phyloP scores from a whole-genome alignment of 2,329 filamentous ascomycete species.

The Talaromyces sp. region DNA sequence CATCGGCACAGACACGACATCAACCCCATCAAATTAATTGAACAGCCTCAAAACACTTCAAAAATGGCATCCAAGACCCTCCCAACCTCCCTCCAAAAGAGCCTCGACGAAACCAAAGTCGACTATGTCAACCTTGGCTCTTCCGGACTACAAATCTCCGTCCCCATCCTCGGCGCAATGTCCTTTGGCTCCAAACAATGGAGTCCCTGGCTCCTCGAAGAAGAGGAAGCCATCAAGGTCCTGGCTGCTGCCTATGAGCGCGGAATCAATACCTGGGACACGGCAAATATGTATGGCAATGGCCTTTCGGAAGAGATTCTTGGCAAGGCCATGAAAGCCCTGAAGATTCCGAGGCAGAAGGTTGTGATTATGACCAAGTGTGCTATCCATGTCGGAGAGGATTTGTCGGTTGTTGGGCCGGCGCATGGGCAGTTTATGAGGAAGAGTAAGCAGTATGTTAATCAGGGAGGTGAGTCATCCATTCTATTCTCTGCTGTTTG shows the following conservation, averaged over 20 bases:
- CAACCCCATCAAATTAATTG: neutral
- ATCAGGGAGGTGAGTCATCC: conserved; percentile 27
- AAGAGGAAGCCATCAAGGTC: conserved; percentile 16
- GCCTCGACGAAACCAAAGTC: conserved; percentile 18
- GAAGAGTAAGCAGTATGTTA: conserved; percentile 52
- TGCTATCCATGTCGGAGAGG: conserved; percentile 31
- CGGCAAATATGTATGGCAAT: conserved; percentile 44
- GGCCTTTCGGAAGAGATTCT: conserved; percentile 63
- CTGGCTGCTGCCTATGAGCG: conserved; percentile 29
- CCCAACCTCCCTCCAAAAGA: conserved; percentile 12
- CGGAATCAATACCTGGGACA: conserved; percentile 32
- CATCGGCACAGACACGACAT: neutral
- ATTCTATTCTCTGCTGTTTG: neutral
- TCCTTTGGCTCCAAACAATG: neutral
- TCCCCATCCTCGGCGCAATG: conserved; percentile 26
- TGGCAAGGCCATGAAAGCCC: conserved; percentile 60
- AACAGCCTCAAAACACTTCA: neutral
- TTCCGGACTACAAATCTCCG: conserved; percentile 28
- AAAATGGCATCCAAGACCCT: conserved; percentile 13
- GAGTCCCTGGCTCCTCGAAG: conserved; percentile 6
- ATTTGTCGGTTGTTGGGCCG: conserved; percentile 27
- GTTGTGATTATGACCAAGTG: conserved; percentile 59
- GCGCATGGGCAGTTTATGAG: conserved; percentile 41
- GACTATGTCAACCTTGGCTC: conserved; percentile 23
- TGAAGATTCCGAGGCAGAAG: conserved; percentile 57